Conservation (phyloP, 192 early-diverging fungal genomes). For the Coemansia sp. region DNA sequence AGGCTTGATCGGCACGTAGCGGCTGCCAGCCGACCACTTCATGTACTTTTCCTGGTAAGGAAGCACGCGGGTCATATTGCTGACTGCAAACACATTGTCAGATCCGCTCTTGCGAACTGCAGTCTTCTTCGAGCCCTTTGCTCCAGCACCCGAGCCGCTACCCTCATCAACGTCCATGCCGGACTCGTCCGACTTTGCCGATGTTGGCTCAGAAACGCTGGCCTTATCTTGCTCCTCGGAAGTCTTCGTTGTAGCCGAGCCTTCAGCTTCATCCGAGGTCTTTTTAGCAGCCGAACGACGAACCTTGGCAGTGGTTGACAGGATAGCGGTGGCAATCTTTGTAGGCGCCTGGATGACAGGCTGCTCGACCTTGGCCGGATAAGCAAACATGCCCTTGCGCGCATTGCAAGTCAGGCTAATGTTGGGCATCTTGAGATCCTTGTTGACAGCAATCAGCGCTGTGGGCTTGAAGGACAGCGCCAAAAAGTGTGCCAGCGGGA, state of each 20-base stretch:
- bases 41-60: constrained; percentile 86
- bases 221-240: neutral
- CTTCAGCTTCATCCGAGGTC: constrained; percentile 50
- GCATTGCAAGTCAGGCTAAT: constrained; percentile 84
- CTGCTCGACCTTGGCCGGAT: constrained; percentile 84
- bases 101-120: constrained; percentile 64
- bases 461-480: constrained; percentile 94
- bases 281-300: constrained; percentile 86
- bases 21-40: constrained; percentile 77
- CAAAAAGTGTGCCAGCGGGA: constrained; percentile 94
- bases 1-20: constrained; percentile 90
- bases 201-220: neutral
- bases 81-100: constrained; percentile 74
- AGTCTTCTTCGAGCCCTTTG: constrained; percentile 57
- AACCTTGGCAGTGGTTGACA: constrained; percentile 94
- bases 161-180: constrained; percentile 46
- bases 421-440: constrained; percentile 80
- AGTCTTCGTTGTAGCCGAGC: constrained; percentile 20
- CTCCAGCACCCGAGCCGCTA: constrained; percentile 14
- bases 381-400: constrained; percentile 88
- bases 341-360: constrained; percentile 52
- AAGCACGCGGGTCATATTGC: constrained; percentile 86
- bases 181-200: constrained; percentile 14
- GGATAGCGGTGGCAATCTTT: constrained; percentile 86
- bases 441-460: constrained; percentile 91